Percentiles rank a stretch among this genome's conserved stretches.
Evolutionary conservation across 1,284 basidiomycete species (phyloP).

Genomic region (Apiotrichum porosum): DNA sequence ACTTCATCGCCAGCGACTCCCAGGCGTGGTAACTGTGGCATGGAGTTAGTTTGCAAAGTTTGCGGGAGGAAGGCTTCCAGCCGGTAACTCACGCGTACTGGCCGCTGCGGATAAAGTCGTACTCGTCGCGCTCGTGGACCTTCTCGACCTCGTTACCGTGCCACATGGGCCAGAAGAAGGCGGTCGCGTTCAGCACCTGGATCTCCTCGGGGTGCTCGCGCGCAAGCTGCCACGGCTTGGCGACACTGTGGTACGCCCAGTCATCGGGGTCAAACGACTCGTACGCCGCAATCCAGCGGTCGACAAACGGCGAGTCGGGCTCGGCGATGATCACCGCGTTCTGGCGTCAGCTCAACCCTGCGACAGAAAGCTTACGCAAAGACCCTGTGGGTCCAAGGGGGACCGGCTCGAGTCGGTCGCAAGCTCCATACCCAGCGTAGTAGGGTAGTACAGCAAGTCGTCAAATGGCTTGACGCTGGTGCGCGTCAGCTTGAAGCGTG

Average conservation of each 20-base stretch:
- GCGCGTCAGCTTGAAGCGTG: not conserved
- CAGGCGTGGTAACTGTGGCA: constrained; percentile 48
- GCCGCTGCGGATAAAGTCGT: constrained; percentile 38
- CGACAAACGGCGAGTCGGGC: constrained; percentile 48
- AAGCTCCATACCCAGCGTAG: constrained; percentile 51
- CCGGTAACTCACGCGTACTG: constrained; percentile 44
- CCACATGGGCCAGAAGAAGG: constrained; percentile 54
- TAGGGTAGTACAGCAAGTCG: constrained; percentile 41
- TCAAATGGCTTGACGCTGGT: constrained; percentile 37
- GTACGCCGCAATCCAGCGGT: constrained; percentile 49
- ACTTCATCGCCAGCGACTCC: constrained; percentile 49
- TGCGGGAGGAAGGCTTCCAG: not conserved
- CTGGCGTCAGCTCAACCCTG: constrained; percentile 27
- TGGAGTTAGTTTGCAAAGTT: no score
- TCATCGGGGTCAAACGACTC: constrained; percentile 44
- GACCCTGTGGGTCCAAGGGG: constrained; percentile 42
- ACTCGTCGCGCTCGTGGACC: constrained; percentile 37
- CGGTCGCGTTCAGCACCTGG: constrained; percentile 49
- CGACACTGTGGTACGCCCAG: constrained; percentile 51
- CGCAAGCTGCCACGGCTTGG: constrained; percentile 48
- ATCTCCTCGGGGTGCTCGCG: constrained; percentile 47
- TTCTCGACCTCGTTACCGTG: constrained; percentile 40
- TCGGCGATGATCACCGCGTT: constrained; percentile 52
- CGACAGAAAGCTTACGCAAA: constrained; percentile 45
- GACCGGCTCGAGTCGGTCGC: constrained; percentile 36